Percentiles rank a stretch among this genome's conserved stretches.
Evolutionary conservation across 345 rosid species (phyloP).

Genomic region (Linum usitatissimum): DNA sequence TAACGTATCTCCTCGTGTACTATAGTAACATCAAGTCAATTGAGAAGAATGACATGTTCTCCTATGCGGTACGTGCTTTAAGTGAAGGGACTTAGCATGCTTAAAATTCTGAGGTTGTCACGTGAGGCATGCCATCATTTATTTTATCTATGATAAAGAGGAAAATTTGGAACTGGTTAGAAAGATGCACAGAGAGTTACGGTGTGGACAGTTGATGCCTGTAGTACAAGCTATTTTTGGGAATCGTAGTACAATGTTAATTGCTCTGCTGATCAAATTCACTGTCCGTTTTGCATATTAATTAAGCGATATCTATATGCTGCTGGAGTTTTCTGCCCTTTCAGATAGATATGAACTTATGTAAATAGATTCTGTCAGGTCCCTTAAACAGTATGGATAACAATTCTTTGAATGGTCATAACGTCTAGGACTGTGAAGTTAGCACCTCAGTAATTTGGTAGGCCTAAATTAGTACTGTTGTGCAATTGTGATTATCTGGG

Average conservation of each 20-base stretch:
- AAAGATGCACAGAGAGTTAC: too few species aligned
- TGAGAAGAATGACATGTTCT: conserved; percentile 59
- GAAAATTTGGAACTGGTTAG: too few species aligned
- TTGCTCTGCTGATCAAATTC: too few species aligned
- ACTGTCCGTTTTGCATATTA: too few species aligned
- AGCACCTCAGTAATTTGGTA: not conserved
- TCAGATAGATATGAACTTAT: not conserved
- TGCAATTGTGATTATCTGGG: not conserved
- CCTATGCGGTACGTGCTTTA: conserved; percentile 50
- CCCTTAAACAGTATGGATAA: not conserved
- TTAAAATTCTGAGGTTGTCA: too few species aligned
- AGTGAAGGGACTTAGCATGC: not conserved
- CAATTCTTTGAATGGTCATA: not conserved
- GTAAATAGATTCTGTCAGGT: not conserved
- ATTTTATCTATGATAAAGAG: too few species aligned
- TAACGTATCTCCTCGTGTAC: conserved; percentile 57
- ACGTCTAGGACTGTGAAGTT: not conserved
- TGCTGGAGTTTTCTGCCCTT: too few species aligned
- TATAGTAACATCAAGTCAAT: conserved; percentile 30
- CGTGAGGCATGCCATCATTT: too few species aligned
- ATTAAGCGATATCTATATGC: too few species aligned
- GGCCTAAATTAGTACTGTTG: not conserved
- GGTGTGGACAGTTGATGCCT: too few species aligned
- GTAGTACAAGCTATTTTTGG: too few species aligned
- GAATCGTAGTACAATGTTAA: too few species aligned